Evolutionary conservation across 306 rosid species (phyloP), one percentile per base, ranked within the genome.

Genomic region (Prunus mira): DNA sequence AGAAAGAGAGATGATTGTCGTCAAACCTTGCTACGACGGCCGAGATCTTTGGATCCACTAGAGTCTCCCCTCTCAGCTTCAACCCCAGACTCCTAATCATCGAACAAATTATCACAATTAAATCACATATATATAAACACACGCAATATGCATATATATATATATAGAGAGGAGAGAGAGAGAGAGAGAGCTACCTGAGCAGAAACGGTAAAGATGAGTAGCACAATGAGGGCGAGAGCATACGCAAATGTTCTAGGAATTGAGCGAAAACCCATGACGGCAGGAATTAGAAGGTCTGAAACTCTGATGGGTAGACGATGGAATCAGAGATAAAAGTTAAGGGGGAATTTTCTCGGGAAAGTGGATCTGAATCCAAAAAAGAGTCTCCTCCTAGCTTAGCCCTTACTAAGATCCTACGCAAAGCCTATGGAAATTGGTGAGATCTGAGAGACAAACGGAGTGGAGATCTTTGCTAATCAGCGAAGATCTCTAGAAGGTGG

Each of bases 11-110:
- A 6, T 19, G 64, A 32, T 20, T 45, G 17, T 61, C 30, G 17
- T 61, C 58, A 46, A 47, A 94, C 97, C 88, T 94, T 90, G 78
- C 88, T 86, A 45, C 98, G 98, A 63, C 96, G 98, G 55, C 97
- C 91, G 74, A 94, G 93, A 94, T 91, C 94, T 38, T 69, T 63
- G 79, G 91, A 88, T 83, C 89, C 86, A 68, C 38, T 66, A 28
- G 79, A 74, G 12, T 80, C 86, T 74, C 82, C 88, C 71, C 84
- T 80, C 75, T 45, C 75, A 51, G 64, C 66, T 45, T 85, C 90
- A 65, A 8, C 61, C 63, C 69, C 81, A 49, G 86, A 83, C 6
- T 88, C 97, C 97, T 87, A 38, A 79, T 66, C 66, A 73, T 27
- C n/a, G 15, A 70, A 17, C 67, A 79, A 81, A 72, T 34, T 6